Evolutionary conservation across 2,329 filamentous ascomycete genomes (phyloP).

Genomic region (Paracamarosporium sp.): DNA sequence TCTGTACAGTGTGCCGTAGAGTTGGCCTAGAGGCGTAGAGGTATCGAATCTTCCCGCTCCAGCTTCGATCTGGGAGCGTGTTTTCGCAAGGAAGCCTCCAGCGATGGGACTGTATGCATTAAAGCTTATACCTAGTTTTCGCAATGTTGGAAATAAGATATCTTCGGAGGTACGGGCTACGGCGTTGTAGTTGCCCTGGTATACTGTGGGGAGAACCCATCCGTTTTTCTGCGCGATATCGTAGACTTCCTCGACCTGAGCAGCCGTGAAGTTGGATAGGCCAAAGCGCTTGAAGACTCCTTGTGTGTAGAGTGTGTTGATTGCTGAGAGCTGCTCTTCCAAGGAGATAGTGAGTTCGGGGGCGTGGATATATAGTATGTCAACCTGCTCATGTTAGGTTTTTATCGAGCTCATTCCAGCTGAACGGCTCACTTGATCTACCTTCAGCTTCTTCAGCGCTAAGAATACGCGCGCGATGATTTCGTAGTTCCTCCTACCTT

Average conservation of each 20-base stretch:
- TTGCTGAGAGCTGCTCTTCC: slow-evolving; percentile 7
- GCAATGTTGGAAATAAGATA: slow-evolving; percentile 47
- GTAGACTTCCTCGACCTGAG: slow-evolving; percentile 11
- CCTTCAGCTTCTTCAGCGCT: no score
- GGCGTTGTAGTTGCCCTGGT: slow-evolving; percentile 49
- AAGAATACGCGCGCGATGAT: no score
- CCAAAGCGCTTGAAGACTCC: slow-evolving; percentile 18
- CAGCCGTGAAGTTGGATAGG: slow-evolving; percentile 9
- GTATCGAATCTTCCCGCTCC: slow-evolving; percentile 40
- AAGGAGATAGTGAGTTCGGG: slow-evolving; percentile 7
- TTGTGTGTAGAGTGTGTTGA: slow-evolving; percentile 13
- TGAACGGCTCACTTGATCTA: no score
- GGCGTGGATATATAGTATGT: slow-evolving; percentile 12
- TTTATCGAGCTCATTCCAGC: no score
- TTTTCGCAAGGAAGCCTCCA: slow-evolving; percentile 33
- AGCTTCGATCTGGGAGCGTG: slow-evolving; percentile 44
- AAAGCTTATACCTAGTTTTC: slow-evolving; percentile 47
- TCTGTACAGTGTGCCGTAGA: slow-evolving; percentile 49
- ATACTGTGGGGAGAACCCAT: slow-evolving; percentile 43
- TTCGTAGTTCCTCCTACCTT: no score
- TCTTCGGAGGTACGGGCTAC: slow-evolving; percentile 43
- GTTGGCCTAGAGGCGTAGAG: slow-evolving; percentile 29
- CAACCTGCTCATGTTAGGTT: no score
- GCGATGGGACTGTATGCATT: slow-evolving; percentile 39
- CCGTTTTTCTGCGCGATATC: slow-evolving; percentile 4